Conservation (phyloP, 2,329 filamentous ascomycete genomes). For the Stachybotrys elegans region DNA sequence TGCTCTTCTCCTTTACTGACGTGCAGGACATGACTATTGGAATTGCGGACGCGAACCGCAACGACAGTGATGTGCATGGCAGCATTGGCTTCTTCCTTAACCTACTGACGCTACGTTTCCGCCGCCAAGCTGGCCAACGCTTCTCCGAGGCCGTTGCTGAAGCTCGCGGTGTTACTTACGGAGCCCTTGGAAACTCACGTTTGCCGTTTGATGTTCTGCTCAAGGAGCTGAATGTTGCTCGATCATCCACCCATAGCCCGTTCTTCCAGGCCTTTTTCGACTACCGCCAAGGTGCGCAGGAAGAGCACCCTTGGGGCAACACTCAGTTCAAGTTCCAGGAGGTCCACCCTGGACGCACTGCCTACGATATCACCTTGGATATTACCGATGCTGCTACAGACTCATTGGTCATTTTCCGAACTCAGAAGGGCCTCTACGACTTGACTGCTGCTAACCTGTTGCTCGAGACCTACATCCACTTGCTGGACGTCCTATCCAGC, state of each 20-base stretch:
- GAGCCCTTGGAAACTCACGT: conserved; percentile 33
- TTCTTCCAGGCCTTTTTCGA: conserved; percentile 42
- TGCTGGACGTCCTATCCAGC: conserved; percentile 13
- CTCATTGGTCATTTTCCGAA: conserved; percentile 3
- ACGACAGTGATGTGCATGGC: conserved; percentile 22
- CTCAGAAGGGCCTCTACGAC: conserved; percentile 26
- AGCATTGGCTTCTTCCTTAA: conserved; percentile 45
- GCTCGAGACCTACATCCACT: conserved; percentile 9
- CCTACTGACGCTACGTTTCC: conserved; percentile 39
- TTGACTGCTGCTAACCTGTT: conserved; percentile 3
- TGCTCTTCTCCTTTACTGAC: conserved; percentile 29
- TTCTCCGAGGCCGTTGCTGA: conserved; percentile 14
- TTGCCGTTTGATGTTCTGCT: conserved; percentile 47
- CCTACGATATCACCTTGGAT: conserved; percentile 30
- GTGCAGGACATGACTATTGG: conserved; percentile 39
- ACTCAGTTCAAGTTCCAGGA: conserved; percentile 12
- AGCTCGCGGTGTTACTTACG: conserved; percentile 18
- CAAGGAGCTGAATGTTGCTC: conserved; percentile 31
- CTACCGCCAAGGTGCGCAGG: conserved; percentile 21
- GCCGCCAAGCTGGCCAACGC: conserved; percentile 11
- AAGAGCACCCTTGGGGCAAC: conserved; percentile 13
- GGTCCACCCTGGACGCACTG: conserved; percentile 10
- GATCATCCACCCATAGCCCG: conserved; percentile 34
- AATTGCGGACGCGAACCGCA: conserved; percentile 39
- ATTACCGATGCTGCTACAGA: conserved; percentile 24